Percentiles rank a stretch among this genome's conserved stretches.
Evolutionary conservation across 2,329 filamentous ascomycete genomes (phyloP).

Genomic region (Sphaerostilbella broomeana): DNA sequence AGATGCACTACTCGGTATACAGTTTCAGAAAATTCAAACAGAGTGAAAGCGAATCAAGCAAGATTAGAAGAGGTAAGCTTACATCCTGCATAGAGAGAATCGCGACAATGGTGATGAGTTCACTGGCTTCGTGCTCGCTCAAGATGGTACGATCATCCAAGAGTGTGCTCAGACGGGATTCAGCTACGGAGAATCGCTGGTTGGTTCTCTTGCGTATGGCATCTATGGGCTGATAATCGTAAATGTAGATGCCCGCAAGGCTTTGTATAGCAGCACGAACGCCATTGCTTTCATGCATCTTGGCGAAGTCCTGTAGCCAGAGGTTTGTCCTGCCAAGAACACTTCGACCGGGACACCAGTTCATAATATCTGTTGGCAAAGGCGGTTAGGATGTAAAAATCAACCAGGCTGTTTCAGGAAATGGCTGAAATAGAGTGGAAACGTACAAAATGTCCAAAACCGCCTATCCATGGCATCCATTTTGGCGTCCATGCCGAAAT

Average conservation of each 20-base stretch:
- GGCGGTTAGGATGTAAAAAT: neutral
- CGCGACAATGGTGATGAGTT: conserved; percentile 32
- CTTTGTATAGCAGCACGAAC: conserved; percentile 34
- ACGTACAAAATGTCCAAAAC: conserved; percentile 32
- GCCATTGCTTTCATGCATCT: conserved; percentile 30
- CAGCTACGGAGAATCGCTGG: conserved; percentile 25
- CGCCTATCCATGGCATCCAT: conserved; percentile 29
- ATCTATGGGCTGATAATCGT: conserved; percentile 32
- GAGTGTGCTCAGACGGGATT: conserved; percentile 25
- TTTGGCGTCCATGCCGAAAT: conserved; percentile 26
- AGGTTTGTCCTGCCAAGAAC: conserved; percentile 32
- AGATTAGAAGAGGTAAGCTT: conserved; percentile 11
- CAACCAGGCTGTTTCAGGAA: neutral
- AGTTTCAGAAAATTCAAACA: neutral
- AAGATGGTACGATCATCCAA: conserved; percentile 20
- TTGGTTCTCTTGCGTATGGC: conserved; percentile 28
- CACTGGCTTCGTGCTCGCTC: conserved; percentile 21
- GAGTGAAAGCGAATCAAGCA: neutral
- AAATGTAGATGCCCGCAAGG: conserved; percentile 35
- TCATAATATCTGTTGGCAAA: conserved; percentile 27
- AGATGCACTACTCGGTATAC: neutral
- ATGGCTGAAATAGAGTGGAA: neutral
- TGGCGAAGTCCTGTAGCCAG: conserved; percentile 34
- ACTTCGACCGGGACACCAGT: conserved; percentile 36
- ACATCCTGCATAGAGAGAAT: conserved; percentile 36